Evolutionary conservation across 805 yeast species (phyloP), one percentile per base, ranked within the genome.

Genomic region (Ogataea polymorpha): DNA sequence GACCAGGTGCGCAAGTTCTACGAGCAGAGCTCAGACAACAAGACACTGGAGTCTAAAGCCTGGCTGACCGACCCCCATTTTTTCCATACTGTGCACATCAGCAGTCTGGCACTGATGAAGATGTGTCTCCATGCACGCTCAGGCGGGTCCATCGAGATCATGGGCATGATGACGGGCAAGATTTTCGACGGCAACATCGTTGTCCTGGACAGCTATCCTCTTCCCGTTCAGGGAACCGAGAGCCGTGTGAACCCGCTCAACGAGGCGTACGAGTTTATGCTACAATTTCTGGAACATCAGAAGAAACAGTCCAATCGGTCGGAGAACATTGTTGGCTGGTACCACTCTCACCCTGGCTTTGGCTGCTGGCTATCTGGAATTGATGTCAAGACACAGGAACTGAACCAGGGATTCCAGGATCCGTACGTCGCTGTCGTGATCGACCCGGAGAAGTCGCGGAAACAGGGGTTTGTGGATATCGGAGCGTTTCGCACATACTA

Each of bases 181-280:
- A 74, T 85, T 8, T 66, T 75, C 11, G 70, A 68, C 5, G 63
- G 72, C 17, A 68, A 69, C 6, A 73, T 89, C 44, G 72, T 84
- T 2, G 84, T 93, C 2, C 72, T 80, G 71, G 96, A 91, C 60
- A 82, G 81, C 8, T 91, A 84, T 60, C 81, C 89, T 11, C 65
- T 93, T 27, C 98, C 98, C 0, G 97, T 91, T 2, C 91, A 86
- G 59, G 98, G 98, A 1, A 90, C 98, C 0, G 98, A 93, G 59
- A 87, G 96, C 0, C 63, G 98, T 36, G 99, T 91, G 24, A 93
- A 93, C 62, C 97, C 98, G 0, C 89, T 86, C 56, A 80, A 81
- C 13, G 98, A 91, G 56, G 95, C 95, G 0, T 90, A 90, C 61
- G 98, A 91, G 60, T 93, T 83, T 59, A 90, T 93, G 96, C 93